Percentiles rank a stretch among this genome's conserved stretches.
These are phyloP conservation scores for Iodosphaeria phyllophila DNA, from an alignment of 2,329 filamentous ascomycete genomes.

Conservation along the genomic window DNA sequence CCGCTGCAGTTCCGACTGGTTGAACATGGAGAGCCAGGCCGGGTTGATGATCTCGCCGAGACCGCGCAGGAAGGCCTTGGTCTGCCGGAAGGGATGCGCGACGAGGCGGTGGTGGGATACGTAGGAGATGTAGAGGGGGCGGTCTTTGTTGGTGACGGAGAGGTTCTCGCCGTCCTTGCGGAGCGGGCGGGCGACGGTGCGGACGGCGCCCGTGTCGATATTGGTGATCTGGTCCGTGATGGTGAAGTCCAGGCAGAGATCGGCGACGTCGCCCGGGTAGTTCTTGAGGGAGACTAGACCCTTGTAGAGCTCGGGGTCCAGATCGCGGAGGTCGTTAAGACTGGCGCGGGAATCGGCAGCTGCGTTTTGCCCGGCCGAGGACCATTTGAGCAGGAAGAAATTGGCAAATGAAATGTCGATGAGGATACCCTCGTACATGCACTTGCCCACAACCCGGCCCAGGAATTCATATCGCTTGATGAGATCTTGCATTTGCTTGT, in stretches of 20 bases:
- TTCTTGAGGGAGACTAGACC: slow-evolving; percentile 73
- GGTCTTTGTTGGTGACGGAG: slow-evolving; percentile 77
- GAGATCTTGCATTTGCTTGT: slow-evolving; percentile 36
- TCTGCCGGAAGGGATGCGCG: slow-evolving; percentile 63
- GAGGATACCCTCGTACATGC: slow-evolving; percentile 89
- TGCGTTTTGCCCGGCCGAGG: slow-evolving; percentile 43
- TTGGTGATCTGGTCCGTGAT: slow-evolving; percentile 50
- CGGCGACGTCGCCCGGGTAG: slow-evolving; percentile 60
- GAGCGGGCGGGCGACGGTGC: slow-evolving; percentile 56
- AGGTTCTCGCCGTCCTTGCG: slow-evolving; percentile 59
- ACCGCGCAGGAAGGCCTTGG: slow-evolving; percentile 70
- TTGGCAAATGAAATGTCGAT: slow-evolving; percentile 84
- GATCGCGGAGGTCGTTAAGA: slow-evolving; percentile 80
- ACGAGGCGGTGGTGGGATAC: slow-evolving; percentile 77
- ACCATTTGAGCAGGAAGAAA: slow-evolving; percentile 95
- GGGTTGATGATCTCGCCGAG: slow-evolving; percentile 79
- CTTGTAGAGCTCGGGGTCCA: slow-evolving; percentile 81
- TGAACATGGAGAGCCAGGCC: slow-evolving; percentile 95
- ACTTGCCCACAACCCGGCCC: slow-evolving; percentile 85
- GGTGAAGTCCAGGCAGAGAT: slow-evolving; percentile 75
- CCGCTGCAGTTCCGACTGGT: slow-evolving; percentile 83
- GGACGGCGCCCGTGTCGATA: slow-evolving; percentile 23
- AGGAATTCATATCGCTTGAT: slow-evolving; percentile 75
- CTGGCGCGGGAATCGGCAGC: slow-evolving; percentile 64
- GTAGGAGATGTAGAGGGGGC: slow-evolving; percentile 84